These are phyloP conservation scores for Spongospora subterranea DNA, from an alignment of 208 protist genomes.

Conservation along the genomic window DNA sequence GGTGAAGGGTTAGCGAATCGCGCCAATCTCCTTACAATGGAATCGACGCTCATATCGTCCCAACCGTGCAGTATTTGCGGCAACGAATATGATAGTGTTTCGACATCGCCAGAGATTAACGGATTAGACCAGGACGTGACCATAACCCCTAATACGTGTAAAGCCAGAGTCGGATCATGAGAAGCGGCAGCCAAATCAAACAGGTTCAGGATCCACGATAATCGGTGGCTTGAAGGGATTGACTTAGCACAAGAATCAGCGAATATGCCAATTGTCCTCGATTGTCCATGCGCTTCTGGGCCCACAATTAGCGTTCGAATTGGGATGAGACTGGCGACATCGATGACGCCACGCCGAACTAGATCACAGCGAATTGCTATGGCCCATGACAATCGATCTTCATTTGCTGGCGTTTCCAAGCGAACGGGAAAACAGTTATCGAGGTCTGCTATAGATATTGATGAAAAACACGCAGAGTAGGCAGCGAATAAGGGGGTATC, in stretches of 20 bases:
- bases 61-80: neutral
- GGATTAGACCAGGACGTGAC: neutral
- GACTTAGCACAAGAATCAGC: neutral
- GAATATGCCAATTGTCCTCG: neutral
- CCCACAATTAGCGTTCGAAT: neutral
- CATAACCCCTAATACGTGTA: neutral
- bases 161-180: neutral
- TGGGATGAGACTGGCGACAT: neutral
- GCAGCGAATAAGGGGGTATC: too few species aligned
- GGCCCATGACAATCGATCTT: too few species aligned
- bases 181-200: neutral
- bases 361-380: too few species aligned
- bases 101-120: neutral
- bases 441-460: neutral
- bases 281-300: neutral
- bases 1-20: neutral
- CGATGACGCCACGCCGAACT: neutral
- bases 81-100: neutral
- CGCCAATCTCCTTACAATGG: neutral
- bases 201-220: neutral
- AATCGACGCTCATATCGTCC: slow-evolving; percentile 4
- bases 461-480: too few species aligned
- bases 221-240: neutral
- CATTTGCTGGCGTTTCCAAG: neutral
- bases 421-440: neutral